These are phyloP conservation scores for Yamadazyma dendronema DNA, from an alignment of 1,139 yeast genomes.

Conservation along the genomic window DNA sequence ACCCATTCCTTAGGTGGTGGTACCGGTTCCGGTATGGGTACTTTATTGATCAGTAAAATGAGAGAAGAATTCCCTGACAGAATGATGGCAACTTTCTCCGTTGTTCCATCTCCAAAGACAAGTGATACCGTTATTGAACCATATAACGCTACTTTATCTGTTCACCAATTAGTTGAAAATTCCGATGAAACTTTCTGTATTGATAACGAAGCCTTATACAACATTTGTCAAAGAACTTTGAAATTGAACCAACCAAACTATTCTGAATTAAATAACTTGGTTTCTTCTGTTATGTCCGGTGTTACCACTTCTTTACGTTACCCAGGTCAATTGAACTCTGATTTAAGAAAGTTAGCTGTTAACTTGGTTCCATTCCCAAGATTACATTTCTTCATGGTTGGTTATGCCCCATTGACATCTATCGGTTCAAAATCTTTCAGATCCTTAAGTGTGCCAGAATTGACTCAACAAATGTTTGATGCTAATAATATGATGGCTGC, in stretches of 20 bases:
- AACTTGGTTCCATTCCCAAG: conserved; percentile 94
- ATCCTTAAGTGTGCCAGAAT: conserved; percentile 82
- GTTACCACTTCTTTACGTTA: conserved; percentile 85
- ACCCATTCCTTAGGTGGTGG: conserved; percentile 96
- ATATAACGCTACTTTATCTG: conserved; percentile 88
- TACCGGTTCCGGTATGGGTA: conserved; percentile 96
- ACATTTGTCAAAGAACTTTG: conserved; percentile 82
- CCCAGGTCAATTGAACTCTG: conserved; percentile 93
- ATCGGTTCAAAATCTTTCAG: conserved; percentile 78
- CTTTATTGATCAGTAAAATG: conserved; percentile 72
- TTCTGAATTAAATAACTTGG: conserved; percentile 74
- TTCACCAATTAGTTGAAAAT: conserved; percentile 86
- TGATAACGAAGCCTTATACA: conserved; percentile 89
- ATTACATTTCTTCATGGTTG: conserved; percentile 92
- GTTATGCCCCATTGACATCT: conserved; percentile 88
- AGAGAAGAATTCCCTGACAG: conserved; percentile 91
- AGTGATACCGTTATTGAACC: conserved; percentile 95
- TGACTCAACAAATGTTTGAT: conserved; percentile 91
- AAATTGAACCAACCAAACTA: conserved; percentile 78
- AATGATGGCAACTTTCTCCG: conserved; percentile 95
- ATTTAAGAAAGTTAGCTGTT: conserved; percentile 86
- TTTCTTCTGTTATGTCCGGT: conserved; percentile 91
- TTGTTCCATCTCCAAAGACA: conserved; percentile 86
- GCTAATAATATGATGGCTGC: conserved; percentile 96
- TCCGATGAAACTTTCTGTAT: conserved; percentile 93